These are phyloP conservation scores for Naganishia vishniacii DNA, from an alignment of 768 basidiomycete species.

Conservation along the genomic window DNA sequence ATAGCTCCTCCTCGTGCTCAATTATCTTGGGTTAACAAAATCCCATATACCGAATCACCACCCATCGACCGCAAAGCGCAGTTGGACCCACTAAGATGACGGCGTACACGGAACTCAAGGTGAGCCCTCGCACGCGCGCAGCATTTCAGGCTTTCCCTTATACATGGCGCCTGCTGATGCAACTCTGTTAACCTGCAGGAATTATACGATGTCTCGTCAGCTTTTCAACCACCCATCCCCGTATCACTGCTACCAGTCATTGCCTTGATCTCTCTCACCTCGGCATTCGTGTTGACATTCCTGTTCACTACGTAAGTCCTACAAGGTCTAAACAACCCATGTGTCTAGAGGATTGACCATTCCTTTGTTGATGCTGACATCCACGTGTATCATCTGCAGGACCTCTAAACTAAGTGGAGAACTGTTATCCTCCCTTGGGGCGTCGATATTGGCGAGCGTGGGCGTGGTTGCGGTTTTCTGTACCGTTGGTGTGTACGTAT, in stretches of 20 bases:
- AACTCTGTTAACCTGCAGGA: constrained; percentile 52
- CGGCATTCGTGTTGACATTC: constrained; percentile 79
- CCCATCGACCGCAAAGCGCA: no score
- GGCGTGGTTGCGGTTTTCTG: constrained; percentile 87
- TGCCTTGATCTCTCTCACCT: constrained; percentile 64
- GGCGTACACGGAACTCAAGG: constrained; percentile 9
- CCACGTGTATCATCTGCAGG: constrained; percentile 42
- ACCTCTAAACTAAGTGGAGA: constrained; percentile 50
- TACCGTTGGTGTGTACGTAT: constrained; percentile 76
- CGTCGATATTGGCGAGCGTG: constrained; percentile 76
- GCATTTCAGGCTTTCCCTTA: neutral
- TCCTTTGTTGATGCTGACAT: neutral
- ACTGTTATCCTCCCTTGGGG: constrained; percentile 62
- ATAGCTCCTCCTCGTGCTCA: no score
- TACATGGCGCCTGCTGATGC: no score
- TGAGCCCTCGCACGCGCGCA: neutral
- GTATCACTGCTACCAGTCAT: constrained; percentile 65
- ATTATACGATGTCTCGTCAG: constrained; percentile 61
- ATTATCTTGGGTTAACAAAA: no score
- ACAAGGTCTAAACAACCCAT: neutral
- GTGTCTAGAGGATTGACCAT: no score
- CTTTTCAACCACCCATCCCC: constrained; percentile 68
- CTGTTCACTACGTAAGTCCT: constrained; percentile 67
- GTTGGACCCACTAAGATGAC: constrained; percentile 3
- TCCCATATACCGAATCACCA: no score